Evolutionary conservation across 352 stramenopile species (phyloP), one percentile per base, ranked within the genome.

Genomic region (Phytophthora colocasiae): DNA sequence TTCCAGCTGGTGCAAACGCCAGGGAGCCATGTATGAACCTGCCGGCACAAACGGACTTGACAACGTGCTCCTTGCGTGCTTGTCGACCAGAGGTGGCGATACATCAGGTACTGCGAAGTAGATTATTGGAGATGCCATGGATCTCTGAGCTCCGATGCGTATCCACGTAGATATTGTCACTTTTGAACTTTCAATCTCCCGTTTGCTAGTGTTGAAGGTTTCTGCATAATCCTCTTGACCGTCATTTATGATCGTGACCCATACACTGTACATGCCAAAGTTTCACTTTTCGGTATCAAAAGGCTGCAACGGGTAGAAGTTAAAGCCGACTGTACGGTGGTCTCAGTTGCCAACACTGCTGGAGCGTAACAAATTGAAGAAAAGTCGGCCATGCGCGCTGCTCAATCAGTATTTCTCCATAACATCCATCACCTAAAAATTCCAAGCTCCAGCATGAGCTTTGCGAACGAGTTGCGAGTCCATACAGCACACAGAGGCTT

Each of bases 371-470:
- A 11, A n/a, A 22, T 43, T 43, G n/a, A 43, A 17, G n/a, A 10
- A 19, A 8, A 19, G 6, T 43, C 40, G n/a, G 19, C 17, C 40
- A 10, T 45, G 31, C n/a, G 40, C 10, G 15, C 32, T 24, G 6
- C 10, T 56, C 26, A 10, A 31, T 46, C 34, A 48, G 8, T 22
- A 24, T 26, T 47, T 48, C 9, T 22, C 29, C 48, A 6, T 12
- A 38, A 29, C 36, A 51, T 44, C 43, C 29, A 51, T 12, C 26
- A 45, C 24, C 26, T 27, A 49, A 57, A 64, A 41, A 36, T 63
- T 63, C 14, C 45, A 40, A 63, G 44, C 44, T 40, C 43, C 40
- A 49, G 6, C 29, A 10, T 6, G 6, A 32, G 45, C 24, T 57
- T 54, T 63, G 55, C 27, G 27, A 40, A 51, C 39, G 24, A 56